Evolutionary conservation across 2,329 filamentous ascomycete species (phyloP).

Genomic region (Lasiodiplodia gonubiensis): DNA sequence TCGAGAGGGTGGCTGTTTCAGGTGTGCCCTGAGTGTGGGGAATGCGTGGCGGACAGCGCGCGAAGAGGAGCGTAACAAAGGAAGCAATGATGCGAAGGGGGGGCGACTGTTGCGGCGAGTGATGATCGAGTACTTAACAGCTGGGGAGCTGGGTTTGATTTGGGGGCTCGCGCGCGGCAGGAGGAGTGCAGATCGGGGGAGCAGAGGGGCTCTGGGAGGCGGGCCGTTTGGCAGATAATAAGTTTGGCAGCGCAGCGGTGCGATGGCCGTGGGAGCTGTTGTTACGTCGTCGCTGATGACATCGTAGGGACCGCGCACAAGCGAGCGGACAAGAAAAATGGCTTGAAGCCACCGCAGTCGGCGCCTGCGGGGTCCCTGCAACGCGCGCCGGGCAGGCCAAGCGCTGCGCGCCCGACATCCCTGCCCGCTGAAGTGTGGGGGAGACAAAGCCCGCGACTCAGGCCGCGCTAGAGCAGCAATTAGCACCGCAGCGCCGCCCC

Average conservation of each 20-base stretch:
- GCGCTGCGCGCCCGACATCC: slow-evolving; percentile 25
- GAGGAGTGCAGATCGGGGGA: slow-evolving; percentile 29
- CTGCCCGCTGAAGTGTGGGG: slow-evolving; percentile 26
- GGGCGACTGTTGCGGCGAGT: slow-evolving; percentile 19
- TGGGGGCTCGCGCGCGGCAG: slow-evolving; percentile 19
- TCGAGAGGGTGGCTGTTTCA: slow-evolving; percentile 43
- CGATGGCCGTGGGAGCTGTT: slow-evolving; percentile 27
- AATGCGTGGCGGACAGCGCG: slow-evolving; percentile 32
- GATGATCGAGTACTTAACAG: slow-evolving; percentile 27
- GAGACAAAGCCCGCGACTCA: slow-evolving; percentile 28
- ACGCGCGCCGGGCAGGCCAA: slow-evolving; percentile 20
- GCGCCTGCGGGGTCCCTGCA: slow-evolving; percentile 28
- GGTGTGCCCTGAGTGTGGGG: slow-evolving; percentile 41
- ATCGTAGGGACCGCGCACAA: slow-evolving; percentile 28
- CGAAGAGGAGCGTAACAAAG: slow-evolving; percentile 24
- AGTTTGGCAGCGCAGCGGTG: slow-evolving; percentile 24
- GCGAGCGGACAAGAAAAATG: slow-evolving; percentile 25
- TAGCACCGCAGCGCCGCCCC: slow-evolving; percentile 6
- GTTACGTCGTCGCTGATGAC: slow-evolving; percentile 29
- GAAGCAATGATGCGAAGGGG: slow-evolving; percentile 29
- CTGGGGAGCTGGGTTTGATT: slow-evolving; percentile 15
- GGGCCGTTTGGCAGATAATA: slow-evolving; percentile 28
- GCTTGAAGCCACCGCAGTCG: slow-evolving; percentile 29
- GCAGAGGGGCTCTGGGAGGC: slow-evolving; percentile 21
- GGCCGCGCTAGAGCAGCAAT: slow-evolving; percentile 26